Evolutionary conservation across 257 asterid genomes (phyloP), one percentile per base, ranked within the genome.

Genomic region (Lantana camara): DNA sequence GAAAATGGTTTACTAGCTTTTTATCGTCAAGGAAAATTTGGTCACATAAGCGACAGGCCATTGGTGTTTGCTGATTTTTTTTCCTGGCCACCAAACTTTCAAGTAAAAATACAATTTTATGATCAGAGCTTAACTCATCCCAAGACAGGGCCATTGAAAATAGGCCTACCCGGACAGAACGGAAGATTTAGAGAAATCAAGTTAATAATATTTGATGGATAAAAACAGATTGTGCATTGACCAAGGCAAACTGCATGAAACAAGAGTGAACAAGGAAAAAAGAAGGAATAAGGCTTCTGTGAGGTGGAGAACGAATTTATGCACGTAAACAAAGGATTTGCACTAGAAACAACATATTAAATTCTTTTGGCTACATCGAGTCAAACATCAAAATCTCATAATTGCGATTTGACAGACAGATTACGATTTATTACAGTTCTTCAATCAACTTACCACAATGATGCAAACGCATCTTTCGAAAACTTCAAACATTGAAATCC

Each of bases 41-140:
- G 17, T 70, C 67, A 12, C 80, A 75, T 3, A 60, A 15, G 38
- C 73, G 60, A 75, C 76, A 75, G 8, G 70, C 62, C 16, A 75
- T 65, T 58, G 63, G 67, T n/a, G 38, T 40, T 12, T 37, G 46
- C 47, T 12, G 66, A 51, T 37, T 22, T 63, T 54, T 22, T 63
- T 54, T 24, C 58, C 35, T 46, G 11, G 49, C 14, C 34, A 16
- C 63, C 47, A 40, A 41, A 62, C 56, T 30, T 56, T 67, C 67
- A 21, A 60, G 41, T n/a, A 46, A 41, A 62, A 17, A 19, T 46
- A 35, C 53, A 46, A 30, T 14, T 60, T 66, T 47, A 5, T 45
- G 72, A 53, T 47, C 54, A 13, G 35, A 3, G 9, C 15, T 67
- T 11, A 67, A 52, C 55, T 61, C 55, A 9, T 30, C 38, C 75